Conservation (phyloP, 225 moss, liverwort and hornwort species). For the Lunularia cruciata region DNA sequence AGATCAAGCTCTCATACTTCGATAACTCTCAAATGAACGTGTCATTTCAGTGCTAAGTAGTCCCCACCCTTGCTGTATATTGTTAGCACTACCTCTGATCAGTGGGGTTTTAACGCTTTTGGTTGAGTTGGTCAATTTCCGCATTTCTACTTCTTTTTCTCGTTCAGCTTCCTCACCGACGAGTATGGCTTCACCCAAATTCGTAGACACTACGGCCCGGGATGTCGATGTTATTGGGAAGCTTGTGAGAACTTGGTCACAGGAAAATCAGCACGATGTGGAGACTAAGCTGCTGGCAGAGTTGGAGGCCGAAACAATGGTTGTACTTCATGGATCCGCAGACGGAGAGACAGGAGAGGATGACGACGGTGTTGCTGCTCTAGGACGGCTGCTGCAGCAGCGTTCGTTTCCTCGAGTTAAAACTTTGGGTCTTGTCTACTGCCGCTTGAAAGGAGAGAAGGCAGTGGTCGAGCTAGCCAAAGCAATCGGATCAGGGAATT, state of each 20-base stretch:
- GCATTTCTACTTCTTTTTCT: neutral
- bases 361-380: constrained; percentile 7
- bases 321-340: constrained; percentile 12
- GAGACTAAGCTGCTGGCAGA: constrained; percentile 11
- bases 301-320: constrained; percentile 13
- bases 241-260: neutral
- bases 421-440: constrained; percentile 23
- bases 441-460: constrained; percentile 8
- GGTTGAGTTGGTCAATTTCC: too few species aligned
- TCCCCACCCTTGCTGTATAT: too few species aligned
- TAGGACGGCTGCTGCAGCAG: constrained; percentile 13
- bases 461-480: constrained; percentile 16
- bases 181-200: neutral
- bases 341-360: constrained; percentile 13
- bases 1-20: neutral
- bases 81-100: too few species aligned
- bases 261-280: neutral
- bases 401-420: constrained; percentile 11
- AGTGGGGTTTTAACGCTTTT: too few species aligned
- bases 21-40: too few species aligned
- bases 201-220: neutral
- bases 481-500: constrained; percentile 19
- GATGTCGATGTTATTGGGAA: constrained; percentile 1
- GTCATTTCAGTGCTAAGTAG: too few species aligned
- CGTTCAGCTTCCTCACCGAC: neutral